Conservation (phyloP, 1,284 basidiomycete species). For the Puccinia hordei region DNA sequence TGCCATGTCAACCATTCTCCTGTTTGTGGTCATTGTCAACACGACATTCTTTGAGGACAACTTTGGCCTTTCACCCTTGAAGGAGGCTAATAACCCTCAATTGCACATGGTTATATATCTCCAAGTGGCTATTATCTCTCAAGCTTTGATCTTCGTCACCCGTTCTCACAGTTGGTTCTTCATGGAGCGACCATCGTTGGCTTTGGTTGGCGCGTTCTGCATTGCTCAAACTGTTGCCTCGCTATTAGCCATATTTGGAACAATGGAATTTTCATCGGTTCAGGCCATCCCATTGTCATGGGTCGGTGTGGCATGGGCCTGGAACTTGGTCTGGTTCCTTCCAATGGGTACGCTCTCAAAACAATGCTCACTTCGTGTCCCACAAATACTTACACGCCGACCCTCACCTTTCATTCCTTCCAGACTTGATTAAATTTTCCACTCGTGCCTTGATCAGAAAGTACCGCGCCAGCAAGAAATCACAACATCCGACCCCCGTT, state of each 20-base stretch:
- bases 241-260: conserved; percentile 41
- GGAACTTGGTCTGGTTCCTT: conserved; percentile 47
- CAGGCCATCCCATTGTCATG: conserved; percentile 71
- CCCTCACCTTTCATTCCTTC: conserved; percentile 56
- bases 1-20: conserved; percentile 79
- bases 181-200: conserved; percentile 88
- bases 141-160: conserved; percentile 94
- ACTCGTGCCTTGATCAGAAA: conserved; percentile 65
- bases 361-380: not conserved
- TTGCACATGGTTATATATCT: conserved; percentile 68
- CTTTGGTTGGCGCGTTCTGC: conserved; percentile 43
- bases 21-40: conserved; percentile 82
- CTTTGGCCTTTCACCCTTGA: conserved; percentile 68
- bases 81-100: conserved; percentile 57
- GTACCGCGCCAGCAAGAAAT: conserved; percentile 62
- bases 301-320: conserved; percentile 81
- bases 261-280: conserved; percentile 36
- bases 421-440: conserved; percentile 92
- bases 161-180: conserved; percentile 96
- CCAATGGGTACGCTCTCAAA: conserved; percentile 65
- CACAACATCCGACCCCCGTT: conserved; percentile 56
- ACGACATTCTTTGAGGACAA: conserved; percentile 86
- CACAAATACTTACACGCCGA: not conserved
- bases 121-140: conserved; percentile 93
- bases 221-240: conserved; percentile 50